phyloP scores from a whole-genome alignment of 306 rosid species.

The Sphenostylis stenocarpa region DNA sequence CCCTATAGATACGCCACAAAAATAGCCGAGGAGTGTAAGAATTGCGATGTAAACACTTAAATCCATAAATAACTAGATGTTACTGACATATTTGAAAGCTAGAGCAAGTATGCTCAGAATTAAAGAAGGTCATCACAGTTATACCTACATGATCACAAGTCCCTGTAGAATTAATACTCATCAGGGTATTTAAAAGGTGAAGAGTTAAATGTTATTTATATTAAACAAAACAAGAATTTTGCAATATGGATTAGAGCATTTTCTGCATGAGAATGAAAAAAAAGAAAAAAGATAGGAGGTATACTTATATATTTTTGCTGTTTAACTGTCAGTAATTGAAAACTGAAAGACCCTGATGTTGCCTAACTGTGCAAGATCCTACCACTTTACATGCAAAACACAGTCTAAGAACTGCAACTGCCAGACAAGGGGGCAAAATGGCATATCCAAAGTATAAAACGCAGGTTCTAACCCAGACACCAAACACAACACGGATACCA shows the following conservation, averaged over 20 bases:
- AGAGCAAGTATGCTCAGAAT: neutral
- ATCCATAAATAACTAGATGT: neutral
- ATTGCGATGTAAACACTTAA: neutral
- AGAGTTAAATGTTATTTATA: neutral
- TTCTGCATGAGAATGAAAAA: too few relatives aligned
- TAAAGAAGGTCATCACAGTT: neutral
- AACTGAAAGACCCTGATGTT: neutral
- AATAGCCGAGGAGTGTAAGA: slow-evolving; percentile 26
- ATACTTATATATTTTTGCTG: neutral
- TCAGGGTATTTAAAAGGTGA: neutral
- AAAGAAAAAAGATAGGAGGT: neutral
- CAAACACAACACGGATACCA: neutral
- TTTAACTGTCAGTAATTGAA: neutral
- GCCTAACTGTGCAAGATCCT: neutral
- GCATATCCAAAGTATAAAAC: neutral
- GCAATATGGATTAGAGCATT: too few relatives aligned
- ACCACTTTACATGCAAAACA: neutral
- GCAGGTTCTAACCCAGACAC: neutral
- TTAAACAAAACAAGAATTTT: neutral
- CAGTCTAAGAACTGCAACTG: neutral
- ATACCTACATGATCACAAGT: neutral
- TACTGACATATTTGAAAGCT: neutral
- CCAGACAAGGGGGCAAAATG: neutral
- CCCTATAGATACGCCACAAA: slow-evolving; percentile 54
- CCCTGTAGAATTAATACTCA: neutral